Conservation (phyloP, 208 protist genomes). For the Wallacemonas sp. region DNA sequence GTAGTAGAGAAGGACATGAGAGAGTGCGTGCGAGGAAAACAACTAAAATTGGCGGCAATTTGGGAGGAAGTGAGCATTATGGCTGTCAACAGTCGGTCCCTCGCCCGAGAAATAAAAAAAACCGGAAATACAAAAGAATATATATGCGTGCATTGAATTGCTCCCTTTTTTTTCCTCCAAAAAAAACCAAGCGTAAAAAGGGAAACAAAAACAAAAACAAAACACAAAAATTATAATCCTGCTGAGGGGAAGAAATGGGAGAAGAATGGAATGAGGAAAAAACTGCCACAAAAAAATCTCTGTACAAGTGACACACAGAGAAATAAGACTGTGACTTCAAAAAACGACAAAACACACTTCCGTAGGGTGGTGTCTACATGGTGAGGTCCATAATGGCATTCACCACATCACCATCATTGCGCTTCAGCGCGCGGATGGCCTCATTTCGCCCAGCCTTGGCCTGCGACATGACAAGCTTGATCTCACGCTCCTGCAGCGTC, state of each 20-base stretch:
- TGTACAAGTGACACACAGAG: background rate
- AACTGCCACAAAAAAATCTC: background rate
- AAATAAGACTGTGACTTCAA: conserved; percentile 3
- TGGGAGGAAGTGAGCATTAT: no score
- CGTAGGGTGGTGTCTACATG: conserved; percentile 33
- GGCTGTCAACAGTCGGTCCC: no score
- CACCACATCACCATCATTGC: conserved; percentile 87
- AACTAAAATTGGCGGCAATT: no score
- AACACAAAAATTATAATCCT: no score
- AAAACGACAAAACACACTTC: background rate
- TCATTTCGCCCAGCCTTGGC: conserved; percentile 66
- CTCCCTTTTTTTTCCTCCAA: background rate
- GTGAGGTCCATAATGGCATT: conserved; percentile 90
- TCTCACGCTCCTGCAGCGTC: conserved; percentile 78
- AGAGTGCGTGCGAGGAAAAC: no score
- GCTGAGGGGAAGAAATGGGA: background rate
- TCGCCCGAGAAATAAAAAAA: background rate
- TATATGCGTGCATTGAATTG: no score
- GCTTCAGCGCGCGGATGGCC: conserved; percentile 81
- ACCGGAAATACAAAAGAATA: background rate
- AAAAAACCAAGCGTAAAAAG: background rate
- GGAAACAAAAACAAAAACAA: conserved; percentile 5
- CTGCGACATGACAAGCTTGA: conserved; percentile 82
- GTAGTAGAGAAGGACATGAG: no score
- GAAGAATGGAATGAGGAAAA: background rate